Percentiles rank a stretch among this genome's conserved stretches.
Evolutionary conservation across 2,329 filamentous ascomycete species (phyloP).

Genomic region (Clarireedia hainanense): DNA sequence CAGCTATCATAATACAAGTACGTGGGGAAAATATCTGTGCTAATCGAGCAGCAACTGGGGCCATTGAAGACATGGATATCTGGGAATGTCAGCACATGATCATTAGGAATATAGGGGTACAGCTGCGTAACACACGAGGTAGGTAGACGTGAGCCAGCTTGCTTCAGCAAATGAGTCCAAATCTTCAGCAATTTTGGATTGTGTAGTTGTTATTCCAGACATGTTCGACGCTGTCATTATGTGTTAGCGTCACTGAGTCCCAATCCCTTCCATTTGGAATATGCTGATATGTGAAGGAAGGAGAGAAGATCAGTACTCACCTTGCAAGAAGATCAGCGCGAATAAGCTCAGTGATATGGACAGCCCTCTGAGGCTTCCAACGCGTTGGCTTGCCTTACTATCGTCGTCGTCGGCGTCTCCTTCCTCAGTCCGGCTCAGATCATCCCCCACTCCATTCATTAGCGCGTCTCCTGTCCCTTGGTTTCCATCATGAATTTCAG

Average conservation of each 20-base stretch:
- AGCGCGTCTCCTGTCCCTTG: constrained; percentile 12
- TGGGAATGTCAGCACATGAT: constrained; percentile 22
- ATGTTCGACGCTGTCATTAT: constrained; percentile 49
- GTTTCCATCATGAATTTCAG: background rate
- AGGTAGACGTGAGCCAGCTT: constrained; percentile 76
- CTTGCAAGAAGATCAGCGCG: constrained; percentile 52
- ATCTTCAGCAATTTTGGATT: constrained; percentile 68
- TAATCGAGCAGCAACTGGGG: constrained; percentile 64
- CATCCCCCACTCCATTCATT: background rate
- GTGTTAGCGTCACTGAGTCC: background rate
- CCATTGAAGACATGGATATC: constrained; percentile 50
- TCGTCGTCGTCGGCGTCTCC: constrained; percentile 25
- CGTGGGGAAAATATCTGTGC: constrained; percentile 67
- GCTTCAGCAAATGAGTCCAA: constrained; percentile 64
- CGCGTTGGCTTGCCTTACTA: constrained; percentile 25
- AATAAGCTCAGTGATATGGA: constrained; percentile 47
- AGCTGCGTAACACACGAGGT: constrained; percentile 41
- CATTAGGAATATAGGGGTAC: background rate
- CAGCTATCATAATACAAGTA: constrained; percentile 54
- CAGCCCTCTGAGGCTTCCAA: constrained; percentile 29
- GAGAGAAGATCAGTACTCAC: constrained; percentile 28
- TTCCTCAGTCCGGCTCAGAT: background rate
- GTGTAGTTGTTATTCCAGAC: constrained; percentile 73
- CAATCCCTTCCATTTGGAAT: background rate
- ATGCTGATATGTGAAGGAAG: background rate